Base-by-base conservation (phyloP, 2,329 filamentous ascomycete species). In the Cryphonectria carpinicola region DNA sequence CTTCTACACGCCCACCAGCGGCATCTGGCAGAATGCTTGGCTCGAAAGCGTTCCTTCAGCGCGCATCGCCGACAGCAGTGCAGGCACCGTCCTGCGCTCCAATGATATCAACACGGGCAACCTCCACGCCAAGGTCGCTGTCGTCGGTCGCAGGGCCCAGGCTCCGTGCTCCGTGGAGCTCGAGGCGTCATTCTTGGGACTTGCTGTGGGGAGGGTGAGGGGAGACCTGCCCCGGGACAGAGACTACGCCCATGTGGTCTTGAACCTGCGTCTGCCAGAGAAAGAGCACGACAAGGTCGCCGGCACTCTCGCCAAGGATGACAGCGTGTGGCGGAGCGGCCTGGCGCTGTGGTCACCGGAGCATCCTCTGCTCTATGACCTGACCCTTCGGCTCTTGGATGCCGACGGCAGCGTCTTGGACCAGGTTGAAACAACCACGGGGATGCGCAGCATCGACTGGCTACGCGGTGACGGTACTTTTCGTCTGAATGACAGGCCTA, bases 311-410 rank as follows among this genome's bases (percentile, higher is more conserved):
- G 69, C 69, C 41, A 77, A 78, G 8, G 78, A 84, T 65, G 69
- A 78, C 61, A 77, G 77, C 68, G 81, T 80, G 73, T 86, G 87
- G 88, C 81, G 82, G 10, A 80, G 88, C 46, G 84, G 84, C 7
- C 78, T 91, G n/a, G 89, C 89, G 1, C 81, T 92, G 4, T 90
- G 88, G 88, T 88, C 87, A 0, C 87, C 87, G 0, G 86, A 89
- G 68, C 81, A 87, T 71, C 88, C 88, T 0, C 82, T 82, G 1
- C 83, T 90, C 1, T 90, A 90, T 76, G 85, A 84, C 73, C 74
- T 92, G 6, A 80, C 78, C 0, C 82, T 92, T 41, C 83, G 84
- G 1, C 80, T 92, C 0, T 84, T 82, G 60, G 82, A 87, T 69
- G 74, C 78, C 1, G 76, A 77, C 0, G 80, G 78, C 1, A 76